phyloP scores from a whole-genome alignment of 2,329 filamentous ascomycete species.

The Claviceps fusiformis region DNA sequence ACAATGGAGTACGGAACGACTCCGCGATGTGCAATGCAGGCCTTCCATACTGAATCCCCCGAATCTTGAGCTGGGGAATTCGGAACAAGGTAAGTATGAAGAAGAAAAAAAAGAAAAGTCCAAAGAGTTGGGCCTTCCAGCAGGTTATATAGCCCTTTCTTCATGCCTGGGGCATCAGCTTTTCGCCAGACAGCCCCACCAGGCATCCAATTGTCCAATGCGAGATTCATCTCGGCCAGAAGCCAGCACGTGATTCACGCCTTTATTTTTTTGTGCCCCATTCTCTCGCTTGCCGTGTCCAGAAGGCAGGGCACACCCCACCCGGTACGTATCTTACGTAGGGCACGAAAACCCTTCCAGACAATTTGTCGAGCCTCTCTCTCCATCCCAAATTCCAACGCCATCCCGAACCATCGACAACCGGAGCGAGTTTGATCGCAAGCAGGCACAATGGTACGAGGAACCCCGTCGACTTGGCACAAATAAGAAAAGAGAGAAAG shows the following conservation, averaged over 20 bases:
- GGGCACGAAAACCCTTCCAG: conserved; percentile 29
- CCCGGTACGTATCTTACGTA: conserved; percentile 22
- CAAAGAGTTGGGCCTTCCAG: conserved; percentile 4
- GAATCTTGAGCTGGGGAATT: conserved; percentile 31
- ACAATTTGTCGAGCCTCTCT: conserved; percentile 26
- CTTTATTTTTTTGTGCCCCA: not conserved
- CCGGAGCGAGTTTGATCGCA: conserved; percentile 35
- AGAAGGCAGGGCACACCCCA: conserved; percentile 15
- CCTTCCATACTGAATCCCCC: conserved; percentile 28
- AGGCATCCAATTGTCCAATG: conserved; percentile 4
- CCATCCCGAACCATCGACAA: conserved; percentile 27
- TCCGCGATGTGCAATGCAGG: conserved; percentile 45
- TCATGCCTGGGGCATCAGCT: conserved; percentile 13
- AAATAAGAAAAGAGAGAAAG: conserved; percentile 2
- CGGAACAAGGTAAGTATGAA: conserved; percentile 43
- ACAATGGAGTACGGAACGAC: conserved; percentile 35
- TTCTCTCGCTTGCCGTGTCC: conserved; percentile 6
- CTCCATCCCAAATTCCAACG: conserved; percentile 24
- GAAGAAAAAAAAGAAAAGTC: conserved; percentile 23
- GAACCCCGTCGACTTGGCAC: conserved; percentile 8
- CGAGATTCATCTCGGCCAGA: conserved; percentile 9
- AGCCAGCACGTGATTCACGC: conserved; percentile 13
- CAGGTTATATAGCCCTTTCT: conserved; percentile 20
- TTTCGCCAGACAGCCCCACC: not conserved
- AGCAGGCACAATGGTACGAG: conserved; percentile 40